Conservation (phyloP, 208 protist species). For the Leishmania amazonensis region DNA sequence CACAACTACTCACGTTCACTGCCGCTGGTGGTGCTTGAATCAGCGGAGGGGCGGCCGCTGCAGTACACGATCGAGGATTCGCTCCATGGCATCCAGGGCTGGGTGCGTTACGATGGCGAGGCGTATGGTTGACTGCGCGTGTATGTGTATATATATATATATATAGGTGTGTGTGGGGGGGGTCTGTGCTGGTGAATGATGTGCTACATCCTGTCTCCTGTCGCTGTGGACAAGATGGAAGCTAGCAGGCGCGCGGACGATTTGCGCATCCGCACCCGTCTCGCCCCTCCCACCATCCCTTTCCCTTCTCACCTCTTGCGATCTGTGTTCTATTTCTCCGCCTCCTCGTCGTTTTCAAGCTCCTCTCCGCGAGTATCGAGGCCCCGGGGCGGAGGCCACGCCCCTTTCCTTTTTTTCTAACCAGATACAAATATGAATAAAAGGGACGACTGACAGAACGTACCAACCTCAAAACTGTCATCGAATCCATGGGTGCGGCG, state of each 20-base stretch:
- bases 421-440: not conserved
- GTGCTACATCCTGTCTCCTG: too few species aligned
- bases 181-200: not conserved
- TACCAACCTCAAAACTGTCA: not conserved
- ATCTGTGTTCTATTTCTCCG: not conserved
- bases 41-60: not conserved
- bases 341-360: not conserved
- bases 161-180: not conserved
- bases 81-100: constrained; percentile 32
- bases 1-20: constrained; percentile 65
- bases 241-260: not conserved
- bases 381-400: not conserved
- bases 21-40: constrained; percentile 14
- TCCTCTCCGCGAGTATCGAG: not conserved
- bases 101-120: constrained; percentile 35
- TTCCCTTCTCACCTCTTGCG: not conserved
- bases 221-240: not conserved
- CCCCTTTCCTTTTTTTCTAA: not conserved
- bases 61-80: constrained; percentile 35
- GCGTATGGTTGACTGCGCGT: not conserved
- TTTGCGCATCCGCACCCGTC: not conserved
- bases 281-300: not conserved
- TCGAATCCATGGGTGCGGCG: not conserved
- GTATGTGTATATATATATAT: too few species aligned
- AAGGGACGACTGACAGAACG: not conserved